Conservation (phyloP, 2,329 filamentous ascomycete genomes). For the Metarhizium robertsii region DNA sequence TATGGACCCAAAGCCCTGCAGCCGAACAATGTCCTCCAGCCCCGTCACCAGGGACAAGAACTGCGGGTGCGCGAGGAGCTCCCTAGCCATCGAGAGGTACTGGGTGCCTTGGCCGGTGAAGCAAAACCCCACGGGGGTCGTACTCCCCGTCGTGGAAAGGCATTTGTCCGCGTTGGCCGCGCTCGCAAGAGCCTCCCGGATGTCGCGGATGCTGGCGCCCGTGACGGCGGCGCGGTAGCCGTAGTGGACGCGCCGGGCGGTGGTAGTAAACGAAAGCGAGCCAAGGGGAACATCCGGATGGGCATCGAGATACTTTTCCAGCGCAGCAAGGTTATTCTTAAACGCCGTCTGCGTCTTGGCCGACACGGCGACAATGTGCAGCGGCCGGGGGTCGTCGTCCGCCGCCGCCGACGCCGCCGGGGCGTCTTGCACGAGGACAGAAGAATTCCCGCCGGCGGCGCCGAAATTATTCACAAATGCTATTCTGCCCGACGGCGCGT, state of each 20-base stretch:
- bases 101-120: too few relatives aligned
- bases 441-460: slow-evolving; percentile 48
- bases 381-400: slow-evolving; percentile 5
- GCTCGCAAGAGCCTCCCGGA: neutral
- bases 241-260: neutral
- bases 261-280: neutral
- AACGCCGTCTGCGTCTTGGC: slow-evolving; percentile 28
- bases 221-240: slow-evolving; percentile 5
- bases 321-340: neutral
- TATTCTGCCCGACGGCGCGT: slow-evolving; percentile 12
- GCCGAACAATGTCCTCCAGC: too few relatives aligned
- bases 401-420: slow-evolving; percentile 20
- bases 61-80: too few relatives aligned
- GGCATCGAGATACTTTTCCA: neutral
- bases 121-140: too few relatives aligned
- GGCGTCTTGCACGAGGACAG: slow-evolving; percentile 53
- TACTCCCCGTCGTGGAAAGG: too few relatives aligned
- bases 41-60: too few relatives aligned
- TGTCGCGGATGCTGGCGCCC: slow-evolving; percentile 6
- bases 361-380: slow-evolving; percentile 46
- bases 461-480: slow-evolving; percentile 43
- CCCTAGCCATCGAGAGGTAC: too few relatives aligned
- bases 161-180: slow-evolving; percentile 30
- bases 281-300: neutral
- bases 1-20: slow-evolving; percentile 38